Base-by-base conservation (phyloP, 1,139 yeast genomes). In the Candida mesenterica region DNA sequence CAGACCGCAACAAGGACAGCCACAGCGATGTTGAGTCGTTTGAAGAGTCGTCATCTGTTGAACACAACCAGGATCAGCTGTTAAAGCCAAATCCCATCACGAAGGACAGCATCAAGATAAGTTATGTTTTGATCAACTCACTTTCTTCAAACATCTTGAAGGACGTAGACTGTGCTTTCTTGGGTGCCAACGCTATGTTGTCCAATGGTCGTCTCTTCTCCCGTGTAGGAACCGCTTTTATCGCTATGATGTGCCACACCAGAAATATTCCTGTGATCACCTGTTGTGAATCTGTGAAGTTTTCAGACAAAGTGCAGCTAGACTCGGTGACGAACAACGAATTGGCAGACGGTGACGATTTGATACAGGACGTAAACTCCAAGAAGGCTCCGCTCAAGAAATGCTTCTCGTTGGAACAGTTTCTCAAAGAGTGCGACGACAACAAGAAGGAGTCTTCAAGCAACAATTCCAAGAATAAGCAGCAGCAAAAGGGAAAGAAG, bases 131-230 rank as follows among this genome's bases (percentile, higher is more conserved):
- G 46, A 78, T 92, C 43, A 83, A 82, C 37, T 84, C 96, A 7
- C 69, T 94, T 33, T 78, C 92, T 4, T 79, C 94, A 9, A 82
- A 89, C 8, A 72, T 90, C 45, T 78, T 82, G 45, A 88, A 85
- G 46, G 73, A 68, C 36, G 94, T 92, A 18, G 94, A 92, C 49
- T 84, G 86, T 46, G 96, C 92, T 4, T 84, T 94, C 58, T 68
- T 94, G 28, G 98, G 98, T 8, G 98, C 98, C 0, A 97, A 92
- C 57, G 95, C 97, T 24, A 90, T 94, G 87, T 72, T 92, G 40
- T 88, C 97, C 10, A 94, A 94, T 55, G 98, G 98, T 1, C 79
- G 90, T 57, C 72, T 94, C 40, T 89, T 87, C 56, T 85, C 97
- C 2, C 75, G 99, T 44, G 97, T 89, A 13, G 99, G 99, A 13